Conservation (phyloP, 2,329 filamentous ascomycete species). For the Colletotrichum coccodes region DNA sequence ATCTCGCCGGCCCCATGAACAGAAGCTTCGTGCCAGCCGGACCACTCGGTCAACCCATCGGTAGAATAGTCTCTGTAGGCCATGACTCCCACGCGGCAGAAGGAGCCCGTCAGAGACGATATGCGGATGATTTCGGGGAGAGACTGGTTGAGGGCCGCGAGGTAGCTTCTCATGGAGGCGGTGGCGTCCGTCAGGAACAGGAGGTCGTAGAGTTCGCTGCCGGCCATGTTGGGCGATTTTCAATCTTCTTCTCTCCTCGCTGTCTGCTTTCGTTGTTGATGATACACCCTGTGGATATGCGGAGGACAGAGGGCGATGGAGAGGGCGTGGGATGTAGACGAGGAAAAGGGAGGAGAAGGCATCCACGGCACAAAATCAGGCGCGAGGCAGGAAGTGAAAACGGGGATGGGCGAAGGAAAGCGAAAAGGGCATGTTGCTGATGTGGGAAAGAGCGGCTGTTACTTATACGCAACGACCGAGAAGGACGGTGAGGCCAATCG, state of each 20-base stretch:
- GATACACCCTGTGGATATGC: neutral
- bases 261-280: too few species aligned
- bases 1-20: constrained; percentile 8
- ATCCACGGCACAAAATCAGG: too few species aligned
- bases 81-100: constrained; percentile 59
- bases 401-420: neutral
- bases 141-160: constrained; percentile 54
- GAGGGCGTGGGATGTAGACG: too few species aligned
- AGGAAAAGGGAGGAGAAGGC: neutral
- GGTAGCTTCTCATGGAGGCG: constrained; percentile 54
- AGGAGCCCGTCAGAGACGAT: constrained; percentile 58
- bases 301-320: too few species aligned
- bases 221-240: neutral
- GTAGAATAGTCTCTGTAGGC: constrained; percentile 59
- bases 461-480: neutral
- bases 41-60: constrained; percentile 52
- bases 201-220: constrained; percentile 49
- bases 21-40: constrained; percentile 53
- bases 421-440: neutral
- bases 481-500: neutral
- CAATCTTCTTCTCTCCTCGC: neutral
- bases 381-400: too few species aligned
- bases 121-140: constrained; percentile 62
- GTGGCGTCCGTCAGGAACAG: constrained; percentile 59
- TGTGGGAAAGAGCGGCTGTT: neutral